A percentile compares a stretch with the other conserved stretches of the same genome.
phyloP scores from a whole-genome alignment of 2,329 filamentous ascomycete species.

The Didymosphaeria variabile region DNA sequence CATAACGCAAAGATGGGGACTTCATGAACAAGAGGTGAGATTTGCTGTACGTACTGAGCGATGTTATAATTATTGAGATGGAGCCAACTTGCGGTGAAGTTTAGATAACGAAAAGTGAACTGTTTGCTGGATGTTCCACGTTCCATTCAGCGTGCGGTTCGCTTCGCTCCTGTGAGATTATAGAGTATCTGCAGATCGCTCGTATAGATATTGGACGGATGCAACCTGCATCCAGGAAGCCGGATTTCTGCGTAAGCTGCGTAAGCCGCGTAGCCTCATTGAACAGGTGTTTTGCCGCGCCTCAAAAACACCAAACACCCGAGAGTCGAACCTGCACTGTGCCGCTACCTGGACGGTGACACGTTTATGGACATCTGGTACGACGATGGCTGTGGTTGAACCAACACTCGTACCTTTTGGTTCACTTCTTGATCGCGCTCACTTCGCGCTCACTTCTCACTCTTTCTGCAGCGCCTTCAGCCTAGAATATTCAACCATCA shows the following conservation, averaged over 20 bases:
- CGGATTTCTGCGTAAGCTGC: background rate
- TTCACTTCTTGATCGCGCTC: too few relatives aligned
- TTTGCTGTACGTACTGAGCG: too few relatives aligned
- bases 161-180: background rate
- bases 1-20: background rate
- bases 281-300: background rate
- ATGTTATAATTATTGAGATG: too few relatives aligned
- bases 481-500: too few relatives aligned
- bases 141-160: background rate
- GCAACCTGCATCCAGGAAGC: background rate
- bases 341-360: background rate
- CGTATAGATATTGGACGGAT: background rate
- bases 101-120: too few relatives aligned
- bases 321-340: background rate
- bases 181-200: background rate
- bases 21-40: background rate
- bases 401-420: too few relatives aligned
- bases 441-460: too few relatives aligned
- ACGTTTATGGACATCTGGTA: too few relatives aligned
- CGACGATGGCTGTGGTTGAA: too few relatives aligned
- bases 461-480: too few relatives aligned
- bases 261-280: background rate
- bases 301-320: background rate
- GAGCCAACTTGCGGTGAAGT: too few relatives aligned
- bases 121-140: background rate